A percentile compares a stretch with the other conserved stretches of the same genome.
Conservation (phyloP, 257 asterid species). For the Scutellaria galericulata region DNA sequence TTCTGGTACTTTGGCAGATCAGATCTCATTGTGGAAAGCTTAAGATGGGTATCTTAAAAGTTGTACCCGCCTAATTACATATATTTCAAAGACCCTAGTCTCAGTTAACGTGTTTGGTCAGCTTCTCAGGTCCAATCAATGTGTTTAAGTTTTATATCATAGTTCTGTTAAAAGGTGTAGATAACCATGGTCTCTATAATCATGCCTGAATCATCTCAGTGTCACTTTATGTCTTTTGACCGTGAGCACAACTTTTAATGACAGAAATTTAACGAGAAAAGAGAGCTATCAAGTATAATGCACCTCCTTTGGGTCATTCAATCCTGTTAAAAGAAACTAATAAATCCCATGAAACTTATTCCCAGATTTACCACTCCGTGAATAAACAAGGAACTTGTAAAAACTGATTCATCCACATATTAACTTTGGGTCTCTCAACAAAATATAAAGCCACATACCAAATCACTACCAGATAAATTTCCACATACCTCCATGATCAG, state of each 20-base stretch:
- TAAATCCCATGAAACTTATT: too few species aligned
- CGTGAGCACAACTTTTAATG: neutral
- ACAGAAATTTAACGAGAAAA: neutral
- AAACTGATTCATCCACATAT: slow-evolving; percentile 4
- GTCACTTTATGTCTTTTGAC: neutral
- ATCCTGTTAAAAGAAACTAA: too few species aligned
- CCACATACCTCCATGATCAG: slow-evolving; percentile 97
- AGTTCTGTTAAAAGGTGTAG: too few species aligned
- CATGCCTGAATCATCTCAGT: neutral
- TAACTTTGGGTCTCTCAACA: neutral
- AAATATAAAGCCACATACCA: neutral
- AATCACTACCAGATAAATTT: slow-evolving; percentile 21
- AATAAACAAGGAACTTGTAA: slow-evolving; percentile 8
- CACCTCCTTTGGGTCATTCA: neutral
- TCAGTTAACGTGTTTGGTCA: neutral
- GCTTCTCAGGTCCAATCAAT: neutral
- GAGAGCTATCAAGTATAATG: neutral
- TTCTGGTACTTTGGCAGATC: neutral
- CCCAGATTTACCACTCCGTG: neutral
- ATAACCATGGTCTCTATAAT: too few species aligned
- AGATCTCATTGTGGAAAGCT: neutral
- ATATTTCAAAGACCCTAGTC: neutral
- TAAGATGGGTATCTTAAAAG: neutral
- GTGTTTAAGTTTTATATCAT: neutral
- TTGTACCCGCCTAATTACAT: neutral